Evolutionary conservation across 305 asterid species (phyloP), one percentile per base, ranked within the genome.

Genomic region (Fraxinus latifolia): DNA sequence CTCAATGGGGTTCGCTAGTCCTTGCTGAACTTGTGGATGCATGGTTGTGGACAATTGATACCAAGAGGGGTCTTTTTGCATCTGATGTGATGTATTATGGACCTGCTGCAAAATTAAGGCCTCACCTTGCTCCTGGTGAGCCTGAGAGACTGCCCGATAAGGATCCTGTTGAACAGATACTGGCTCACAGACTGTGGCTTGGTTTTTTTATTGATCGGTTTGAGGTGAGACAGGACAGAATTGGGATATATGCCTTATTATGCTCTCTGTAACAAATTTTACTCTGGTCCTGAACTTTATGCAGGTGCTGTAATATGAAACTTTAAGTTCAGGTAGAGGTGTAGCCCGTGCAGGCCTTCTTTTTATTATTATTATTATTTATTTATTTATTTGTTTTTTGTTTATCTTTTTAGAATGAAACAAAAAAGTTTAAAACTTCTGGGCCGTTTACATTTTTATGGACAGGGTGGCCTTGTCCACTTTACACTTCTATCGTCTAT

Each of bases 1-100:
- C 99, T 87, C 94, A 91, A 85, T 86, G 93, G 94, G 97, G 99
- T 80, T 89, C 99, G 77, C 90, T 93, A 73, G 97, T 96, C 87
- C 99, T 96, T 85, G 92, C 98, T 81, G 99, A 96, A 87, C 98
- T 96, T 84, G 98, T 96, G 83, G 99, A 96, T 90, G 98, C 99
- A 81, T 96, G 99, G 99, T 87, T 96, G 81, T 96, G 99, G 99
- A 93, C 98, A 58, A 88, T 96, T 80, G 99, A 96, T 89, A 96
- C 99, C 32, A 96, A 91, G 89, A 89, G 97, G 84, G 99, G 99
- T 79, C 92, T 96, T 87, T 96, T 96, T 89, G 98, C 99, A 82
- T 96, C 98, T 70, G 97, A 93, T 32, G 65, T 85, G 74, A 88
- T 92, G 87, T 93, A 83, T 85, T 89, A 89, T 72, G 98, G 99